Conservation (phyloP, 2,329 filamentous ascomycete genomes). For the Trichoderma aggressivum region DNA sequence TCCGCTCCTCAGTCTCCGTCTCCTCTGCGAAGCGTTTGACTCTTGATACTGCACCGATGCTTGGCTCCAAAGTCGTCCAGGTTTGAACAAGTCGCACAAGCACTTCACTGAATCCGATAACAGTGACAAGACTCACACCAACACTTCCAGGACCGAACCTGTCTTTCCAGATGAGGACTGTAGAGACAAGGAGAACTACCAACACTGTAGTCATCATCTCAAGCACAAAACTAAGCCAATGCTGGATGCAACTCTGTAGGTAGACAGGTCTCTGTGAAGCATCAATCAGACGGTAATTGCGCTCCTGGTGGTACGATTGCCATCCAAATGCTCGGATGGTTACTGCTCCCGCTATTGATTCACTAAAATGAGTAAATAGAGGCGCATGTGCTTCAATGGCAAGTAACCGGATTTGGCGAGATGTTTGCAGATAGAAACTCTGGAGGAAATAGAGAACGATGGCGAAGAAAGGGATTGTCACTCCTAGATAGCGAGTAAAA, state of each 20-base stretch:
- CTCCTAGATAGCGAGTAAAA: constrained; percentile 13
- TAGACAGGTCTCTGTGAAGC: constrained; percentile 33
- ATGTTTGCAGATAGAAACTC: constrained; percentile 23
- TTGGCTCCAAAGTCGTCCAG: constrained; percentile 33
- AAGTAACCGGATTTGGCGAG: constrained; percentile 16
- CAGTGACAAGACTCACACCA: constrained; percentile 27
- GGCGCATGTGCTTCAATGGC: constrained; percentile 20
- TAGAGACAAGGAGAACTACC: constrained; percentile 42
- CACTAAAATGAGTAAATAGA: constrained; percentile 18
- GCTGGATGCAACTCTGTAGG: constrained; percentile 46
- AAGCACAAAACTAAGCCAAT: constrained; percentile 47
- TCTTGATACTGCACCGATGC: constrained; percentile 35
- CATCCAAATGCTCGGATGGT: constrained; percentile 21
- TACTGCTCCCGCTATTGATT: constrained; percentile 14
- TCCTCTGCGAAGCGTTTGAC: constrained; percentile 33
- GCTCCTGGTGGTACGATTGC: constrained; percentile 1
- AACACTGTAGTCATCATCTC: constrained; percentile 45
- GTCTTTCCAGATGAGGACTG: constrained; percentile 37
- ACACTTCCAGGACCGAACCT: constrained; percentile 30
- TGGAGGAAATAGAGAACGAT: constrained; percentile 21
- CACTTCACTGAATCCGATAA: constrained; percentile 30
- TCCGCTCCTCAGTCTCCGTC: constrained; percentile 19
- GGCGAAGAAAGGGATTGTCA: constrained; percentile 15
- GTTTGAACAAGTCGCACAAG: constrained; percentile 32
- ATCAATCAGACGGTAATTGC: constrained; percentile 31